Evolutionary conservation across 805 yeast genomes (phyloP), one percentile per base, ranked within the genome.

Genomic region (Spathaspora arborariae): DNA sequence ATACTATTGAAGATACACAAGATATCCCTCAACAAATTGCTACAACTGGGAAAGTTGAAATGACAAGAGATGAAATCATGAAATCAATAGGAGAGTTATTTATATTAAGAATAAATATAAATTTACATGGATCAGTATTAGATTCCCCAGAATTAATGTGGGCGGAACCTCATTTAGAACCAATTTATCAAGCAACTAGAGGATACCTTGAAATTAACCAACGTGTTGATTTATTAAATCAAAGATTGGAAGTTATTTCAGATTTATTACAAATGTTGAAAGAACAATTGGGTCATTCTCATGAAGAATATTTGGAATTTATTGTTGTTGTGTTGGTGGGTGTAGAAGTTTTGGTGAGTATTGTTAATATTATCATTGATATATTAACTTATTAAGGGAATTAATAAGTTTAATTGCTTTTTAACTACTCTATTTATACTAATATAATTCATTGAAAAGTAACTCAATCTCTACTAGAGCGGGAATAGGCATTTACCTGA

Each of bases 91-190:
- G 99, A 10, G 98, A 94, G 65, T 76, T 94, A 51, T 94, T 94
- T 64, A 94, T 94, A 49, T 70, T 94, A 53, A 66, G 95, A 51
- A 87, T 87, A 40, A 87, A 87, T 62, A 87, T 87, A 50, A 87
- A 87, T 57, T 68, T 87, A 45, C 94, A 87, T 68, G 94, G 94
- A 0, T 84, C 92, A 0, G 95, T 94, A 21, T 72, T 94, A 51
- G 99, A 94, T 63, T 88, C 96, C 1, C 99, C 99, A 1, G 99
- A 94, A 64, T 79, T 94, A 48, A 90, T 94, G 97, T 94, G 99
- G 99, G 82, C 97, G 0, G 98, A 94, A 63, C 99, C 99, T 1
- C 97, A 91, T 59, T 73, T 94, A 51, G 99, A 94, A 62, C 99
- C 99, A 1, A 90, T 92, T 45, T 94, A 94, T 67, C 97, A 91